Conservation (phyloP, 805 yeast species). For the Candida tibetensis region DNA sequence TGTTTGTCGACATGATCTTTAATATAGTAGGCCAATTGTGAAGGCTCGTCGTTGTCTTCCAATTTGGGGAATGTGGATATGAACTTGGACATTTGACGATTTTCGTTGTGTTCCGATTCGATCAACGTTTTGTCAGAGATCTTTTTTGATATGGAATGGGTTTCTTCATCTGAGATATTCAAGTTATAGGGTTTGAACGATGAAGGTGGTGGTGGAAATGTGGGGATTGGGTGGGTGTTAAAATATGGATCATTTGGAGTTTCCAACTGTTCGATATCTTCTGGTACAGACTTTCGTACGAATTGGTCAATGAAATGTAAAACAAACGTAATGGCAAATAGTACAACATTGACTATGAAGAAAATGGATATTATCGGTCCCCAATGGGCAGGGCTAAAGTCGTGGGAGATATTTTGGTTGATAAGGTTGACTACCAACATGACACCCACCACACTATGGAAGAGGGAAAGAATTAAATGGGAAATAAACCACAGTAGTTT, state of each 20-base stretch:
- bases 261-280: too few species aligned
- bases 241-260: too few species aligned
- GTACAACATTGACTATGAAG: constrained; percentile 7
- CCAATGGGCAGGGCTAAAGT: constrained; percentile 3
- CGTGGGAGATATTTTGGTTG: neutral
- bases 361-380: constrained; percentile 1
- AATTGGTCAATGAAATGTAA: neutral
- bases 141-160: too few species aligned
- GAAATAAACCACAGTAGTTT: neutral
- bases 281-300: too few species aligned
- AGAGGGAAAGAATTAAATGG: constrained; percentile 1
- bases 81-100: neutral
- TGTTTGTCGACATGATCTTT: constrained; percentile 7
- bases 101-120: neutral
- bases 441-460: constrained; percentile 6
- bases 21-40: constrained; percentile 7
- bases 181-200: too few species aligned
- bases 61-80: neutral
- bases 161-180: too few species aligned
- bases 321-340: constrained; percentile 3
- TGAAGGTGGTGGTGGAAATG: too few species aligned
- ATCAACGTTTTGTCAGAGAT: constrained; percentile 11
- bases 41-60: constrained; percentile 5
- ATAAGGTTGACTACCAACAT: constrained; percentile 3
- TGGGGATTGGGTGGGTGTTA: too few species aligned